Evolutionary conservation across 257 asterid genomes (phyloP).

Genomic region (Salvia miltiorrhiza): DNA sequence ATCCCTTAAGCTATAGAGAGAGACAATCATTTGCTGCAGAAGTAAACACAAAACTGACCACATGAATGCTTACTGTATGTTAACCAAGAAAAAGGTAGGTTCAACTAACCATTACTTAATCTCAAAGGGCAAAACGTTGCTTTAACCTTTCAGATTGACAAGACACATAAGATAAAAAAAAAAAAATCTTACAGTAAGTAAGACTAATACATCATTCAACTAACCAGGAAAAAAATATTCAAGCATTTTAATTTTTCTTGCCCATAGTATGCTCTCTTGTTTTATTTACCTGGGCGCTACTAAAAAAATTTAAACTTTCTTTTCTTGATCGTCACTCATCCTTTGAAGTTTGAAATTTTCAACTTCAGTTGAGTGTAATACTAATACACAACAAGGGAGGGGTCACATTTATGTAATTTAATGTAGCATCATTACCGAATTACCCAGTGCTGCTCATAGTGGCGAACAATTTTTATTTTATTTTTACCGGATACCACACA

Average conservation of each 20-base stretch:
- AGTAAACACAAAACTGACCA: background rate
- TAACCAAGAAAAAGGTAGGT: background rate
- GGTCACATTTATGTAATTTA: slow-evolving; percentile 4
- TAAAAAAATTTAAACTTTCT: background rate
- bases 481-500: background rate
- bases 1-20: background rate
- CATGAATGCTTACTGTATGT: background rate
- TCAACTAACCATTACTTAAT: slow-evolving; percentile 6
- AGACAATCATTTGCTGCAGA: background rate
- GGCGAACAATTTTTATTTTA: too few relatives aligned
- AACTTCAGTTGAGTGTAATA: background rate
- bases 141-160: background rate
- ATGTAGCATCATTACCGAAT: background rate
- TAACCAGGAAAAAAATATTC: background rate
- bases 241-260: background rate
- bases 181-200: background rate
- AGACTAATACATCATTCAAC: background rate
- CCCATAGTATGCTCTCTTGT: background rate
- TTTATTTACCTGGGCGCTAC: background rate
- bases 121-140: slow-evolving; percentile 1
- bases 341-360: background rate
- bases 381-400: background rate
- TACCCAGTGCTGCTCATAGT: background rate
- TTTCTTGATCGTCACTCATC: background rate
- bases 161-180: background rate